phyloP scores from a whole-genome alignment of 768 basidiomycete genomes.

The Leccinum uliginosum region DNA sequence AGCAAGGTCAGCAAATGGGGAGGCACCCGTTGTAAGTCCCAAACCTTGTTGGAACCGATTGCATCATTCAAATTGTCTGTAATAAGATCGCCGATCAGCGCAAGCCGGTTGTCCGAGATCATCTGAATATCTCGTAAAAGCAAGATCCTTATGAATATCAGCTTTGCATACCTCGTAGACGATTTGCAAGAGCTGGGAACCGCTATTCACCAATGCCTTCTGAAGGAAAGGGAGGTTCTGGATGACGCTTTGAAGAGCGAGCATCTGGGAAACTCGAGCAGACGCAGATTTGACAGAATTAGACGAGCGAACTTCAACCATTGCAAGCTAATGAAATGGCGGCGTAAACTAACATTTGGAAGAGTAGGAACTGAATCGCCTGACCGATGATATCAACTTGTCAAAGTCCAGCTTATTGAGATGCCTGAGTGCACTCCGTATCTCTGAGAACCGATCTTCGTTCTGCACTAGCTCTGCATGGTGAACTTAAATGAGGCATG shows the following conservation, averaged over 20 bases:
- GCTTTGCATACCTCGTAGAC: slow-evolving; percentile 48
- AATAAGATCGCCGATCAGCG: slow-evolving; percentile 56
- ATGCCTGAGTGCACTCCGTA: slow-evolving; percentile 63
- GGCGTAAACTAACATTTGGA: not conserved
- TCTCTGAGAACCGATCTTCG: slow-evolving; percentile 68
- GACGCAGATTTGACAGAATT: slow-evolving; percentile 61
- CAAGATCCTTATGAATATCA: not conserved
- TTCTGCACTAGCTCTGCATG: slow-evolving; percentile 65
- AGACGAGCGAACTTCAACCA: slow-evolving; percentile 53
- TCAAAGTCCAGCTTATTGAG: slow-evolving; percentile 86
- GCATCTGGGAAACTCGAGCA: slow-evolving; percentile 69
- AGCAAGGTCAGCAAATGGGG: not conserved
- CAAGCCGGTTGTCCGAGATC: slow-evolving; percentile 69
- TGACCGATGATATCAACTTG: slow-evolving; percentile 71
- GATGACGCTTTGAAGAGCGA: slow-evolving; percentile 72
- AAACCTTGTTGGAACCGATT: slow-evolving; percentile 55
- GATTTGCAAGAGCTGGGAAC: slow-evolving; percentile 57
- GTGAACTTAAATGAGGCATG: slow-evolving; percentile 1
- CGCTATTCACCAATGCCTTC: slow-evolving; percentile 54
- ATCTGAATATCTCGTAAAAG: slow-evolving; percentile 40
- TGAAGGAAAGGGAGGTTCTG: slow-evolving; percentile 60
- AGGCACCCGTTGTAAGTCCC: not conserved
- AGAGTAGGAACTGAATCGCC: slow-evolving; percentile 4
- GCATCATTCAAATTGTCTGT: slow-evolving; percentile 71
- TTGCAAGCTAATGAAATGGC: slow-evolving; percentile 48